Evolutionary conservation across 768 basidiomycete species (phyloP).

Genomic region (Tylopilus sp.): DNA sequence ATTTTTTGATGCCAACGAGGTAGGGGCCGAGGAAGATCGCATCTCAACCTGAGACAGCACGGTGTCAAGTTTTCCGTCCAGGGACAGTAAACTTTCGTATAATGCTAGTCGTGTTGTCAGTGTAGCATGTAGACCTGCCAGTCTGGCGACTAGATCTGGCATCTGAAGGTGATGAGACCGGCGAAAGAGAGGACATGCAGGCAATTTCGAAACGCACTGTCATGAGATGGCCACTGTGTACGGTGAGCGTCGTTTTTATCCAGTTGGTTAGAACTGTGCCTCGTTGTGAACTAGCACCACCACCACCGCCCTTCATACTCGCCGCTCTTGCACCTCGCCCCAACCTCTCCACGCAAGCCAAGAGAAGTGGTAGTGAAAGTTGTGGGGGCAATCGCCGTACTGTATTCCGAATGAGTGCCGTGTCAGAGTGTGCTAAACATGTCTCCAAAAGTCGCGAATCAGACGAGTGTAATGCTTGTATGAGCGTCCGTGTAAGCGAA

Average conservation of each 20-base stretch:
- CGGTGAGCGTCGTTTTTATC: slow-evolving; percentile 77
- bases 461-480: slow-evolving; percentile 94
- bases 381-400: slow-evolving; percentile 83
- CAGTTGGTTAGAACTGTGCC: slow-evolving; percentile 67
- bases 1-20: slow-evolving; percentile 45
- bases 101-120: slow-evolving; percentile 76
- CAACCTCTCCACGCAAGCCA: slow-evolving; percentile 85
- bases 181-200: background rate
- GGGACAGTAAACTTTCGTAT: slow-evolving; percentile 78
- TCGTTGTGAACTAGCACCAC: slow-evolving; percentile 76
- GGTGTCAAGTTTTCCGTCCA: slow-evolving; percentile 90
- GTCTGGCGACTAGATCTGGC: slow-evolving; percentile 84
- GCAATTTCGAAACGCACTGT: slow-evolving; percentile 60
- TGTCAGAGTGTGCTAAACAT: slow-evolving; percentile 81
- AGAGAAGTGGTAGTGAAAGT: slow-evolving; percentile 80
- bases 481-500: slow-evolving; percentile 89
- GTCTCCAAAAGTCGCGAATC: slow-evolving; percentile 86
- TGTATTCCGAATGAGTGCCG: slow-evolving; percentile 79
- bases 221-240: slow-evolving; percentile 91
- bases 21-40: slow-evolving; percentile 69
- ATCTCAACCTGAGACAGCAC: slow-evolving; percentile 92
- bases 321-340: slow-evolving; percentile 69
- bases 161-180: slow-evolving; percentile 49
- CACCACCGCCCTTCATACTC: slow-evolving; percentile 74
- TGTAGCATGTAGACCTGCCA: slow-evolving; percentile 81